Conservation (phyloP, 208 protist genomes). For the Wallacemonas collosoma region DNA sequence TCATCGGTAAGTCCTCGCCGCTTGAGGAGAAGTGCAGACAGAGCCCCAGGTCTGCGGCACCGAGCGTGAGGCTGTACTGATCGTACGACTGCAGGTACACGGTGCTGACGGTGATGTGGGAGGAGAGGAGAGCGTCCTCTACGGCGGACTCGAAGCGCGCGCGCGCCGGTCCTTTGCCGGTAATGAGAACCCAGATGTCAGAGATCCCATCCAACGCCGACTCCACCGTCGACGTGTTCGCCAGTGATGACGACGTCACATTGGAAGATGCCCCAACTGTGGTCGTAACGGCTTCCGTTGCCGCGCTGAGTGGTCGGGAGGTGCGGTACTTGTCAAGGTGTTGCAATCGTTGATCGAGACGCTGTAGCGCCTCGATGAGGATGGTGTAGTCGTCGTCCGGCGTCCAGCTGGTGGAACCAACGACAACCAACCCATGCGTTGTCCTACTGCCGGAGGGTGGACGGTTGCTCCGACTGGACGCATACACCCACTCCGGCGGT, state of each 20-base stretch:
- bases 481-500: slow-evolving; percentile 64
- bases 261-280: neutral
- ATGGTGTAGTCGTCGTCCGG: slow-evolving; percentile 96
- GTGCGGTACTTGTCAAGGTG: slow-evolving; percentile 24
- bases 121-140: slow-evolving; percentile 44
- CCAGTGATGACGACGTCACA: neutral
- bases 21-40: slow-evolving; percentile 95
- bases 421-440: slow-evolving; percentile 66
- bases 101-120: slow-evolving; percentile 79
- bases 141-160: slow-evolving; percentile 71
- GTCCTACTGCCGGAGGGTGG: neutral
- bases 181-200: slow-evolving; percentile 81
- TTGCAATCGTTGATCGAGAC: slow-evolving; percentile 74
- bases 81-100: slow-evolving; percentile 90
- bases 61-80: slow-evolving; percentile 94
- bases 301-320: neutral
- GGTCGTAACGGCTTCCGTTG: neutral
- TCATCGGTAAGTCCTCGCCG: slow-evolving; percentile 98
- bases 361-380: slow-evolving; percentile 87
- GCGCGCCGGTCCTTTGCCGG: slow-evolving; percentile 67
- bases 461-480: slow-evolving; percentile 16
- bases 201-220: slow-evolving; percentile 12
- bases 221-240: neutral
- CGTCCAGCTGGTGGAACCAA: slow-evolving; percentile 96
- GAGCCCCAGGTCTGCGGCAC: slow-evolving; percentile 93